phyloP scores from a whole-genome alignment of 306 rosid species.

The Fragaria nilgerrensis region DNA sequence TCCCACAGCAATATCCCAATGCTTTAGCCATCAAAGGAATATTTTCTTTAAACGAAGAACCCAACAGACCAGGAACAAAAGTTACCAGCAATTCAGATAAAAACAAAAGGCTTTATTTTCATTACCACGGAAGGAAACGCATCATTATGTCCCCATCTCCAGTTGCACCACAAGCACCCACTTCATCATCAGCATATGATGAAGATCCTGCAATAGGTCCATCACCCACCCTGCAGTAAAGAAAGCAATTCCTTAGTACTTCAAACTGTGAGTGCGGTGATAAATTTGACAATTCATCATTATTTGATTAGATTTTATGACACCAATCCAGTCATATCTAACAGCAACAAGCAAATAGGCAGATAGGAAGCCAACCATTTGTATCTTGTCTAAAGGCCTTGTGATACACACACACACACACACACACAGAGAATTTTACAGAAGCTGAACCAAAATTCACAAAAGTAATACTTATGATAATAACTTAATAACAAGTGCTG shows the following conservation, averaged over 20 bases:
- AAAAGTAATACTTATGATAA: neutral
- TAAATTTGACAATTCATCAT: neutral
- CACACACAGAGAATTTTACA: too few relatives aligned
- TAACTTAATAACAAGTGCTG: neutral
- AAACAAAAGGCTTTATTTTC: neutral
- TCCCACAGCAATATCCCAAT: neutral
- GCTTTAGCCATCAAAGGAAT: neutral
- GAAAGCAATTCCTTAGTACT: slow-evolving; percentile 6
- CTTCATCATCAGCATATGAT: slow-evolving; percentile 70
- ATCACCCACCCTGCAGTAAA: slow-evolving; percentile 78
- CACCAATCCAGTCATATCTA: neutral
- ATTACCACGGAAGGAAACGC: slow-evolving; percentile 95
- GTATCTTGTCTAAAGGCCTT: neutral
- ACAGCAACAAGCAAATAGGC: neutral
- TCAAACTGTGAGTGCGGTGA: neutral
- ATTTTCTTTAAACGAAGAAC: neutral
- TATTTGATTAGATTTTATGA: neutral
- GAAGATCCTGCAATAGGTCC: slow-evolving; percentile 92
- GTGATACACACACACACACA: neutral
- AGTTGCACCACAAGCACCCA: slow-evolving; percentile 93
- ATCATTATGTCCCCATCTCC: slow-evolving; percentile 94
- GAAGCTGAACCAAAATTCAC: neutral
- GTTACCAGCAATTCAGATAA: neutral
- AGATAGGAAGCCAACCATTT: neutral
- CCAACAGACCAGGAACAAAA: neutral